These are phyloP conservation scores for Scytalidium sp. DNA, from an alignment of 2,329 filamentous ascomycete species.

Conservation along the genomic window DNA sequence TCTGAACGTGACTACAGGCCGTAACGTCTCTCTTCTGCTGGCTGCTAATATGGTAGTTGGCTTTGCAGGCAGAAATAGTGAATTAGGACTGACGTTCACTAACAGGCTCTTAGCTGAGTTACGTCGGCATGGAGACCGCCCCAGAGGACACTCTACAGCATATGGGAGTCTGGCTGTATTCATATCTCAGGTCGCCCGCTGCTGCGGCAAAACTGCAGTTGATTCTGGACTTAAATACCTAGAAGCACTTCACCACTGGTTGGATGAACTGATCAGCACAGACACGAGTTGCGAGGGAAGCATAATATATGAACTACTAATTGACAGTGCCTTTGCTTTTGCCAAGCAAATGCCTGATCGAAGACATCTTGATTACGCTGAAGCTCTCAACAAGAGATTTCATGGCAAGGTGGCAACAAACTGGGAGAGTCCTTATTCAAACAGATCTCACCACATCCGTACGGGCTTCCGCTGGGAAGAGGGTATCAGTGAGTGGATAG, in stretches of 20 bases:
- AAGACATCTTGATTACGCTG: constrained; percentile 27
- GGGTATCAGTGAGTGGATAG: constrained; percentile 55
- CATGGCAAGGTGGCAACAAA: background rate
- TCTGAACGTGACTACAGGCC: background rate
- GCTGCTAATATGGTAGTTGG: constrained; percentile 17
- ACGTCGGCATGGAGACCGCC: background rate
- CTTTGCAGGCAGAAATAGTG: background rate
- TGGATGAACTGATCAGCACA: constrained; percentile 12
- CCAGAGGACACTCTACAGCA: background rate
- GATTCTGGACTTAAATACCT: constrained; percentile 33
- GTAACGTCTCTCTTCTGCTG: constrained; percentile 11
- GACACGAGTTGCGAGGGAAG: constrained; percentile 2
- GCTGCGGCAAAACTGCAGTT: constrained; percentile 38
- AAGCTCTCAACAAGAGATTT: constrained; percentile 13
- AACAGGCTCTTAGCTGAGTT: constrained; percentile 9
- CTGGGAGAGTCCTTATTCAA: background rate
- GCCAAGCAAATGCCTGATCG: constrained; percentile 23
- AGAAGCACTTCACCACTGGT: constrained; percentile 29
- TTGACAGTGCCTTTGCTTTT: constrained; percentile 29
- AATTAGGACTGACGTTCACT: constrained; percentile 1
- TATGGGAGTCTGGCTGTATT: constrained; percentile 28
- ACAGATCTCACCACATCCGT: background rate
- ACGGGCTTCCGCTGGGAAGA: constrained; percentile 50
- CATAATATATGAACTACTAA: constrained; percentile 22
- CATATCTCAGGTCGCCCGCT: constrained; percentile 43